A percentile compares a stretch with the other conserved stretches of the same genome.
These are phyloP conservation scores for Fusarium pseudoanthophilum DNA, from an alignment of 2,329 filamentous ascomycete species.

Conservation along the genomic window DNA sequence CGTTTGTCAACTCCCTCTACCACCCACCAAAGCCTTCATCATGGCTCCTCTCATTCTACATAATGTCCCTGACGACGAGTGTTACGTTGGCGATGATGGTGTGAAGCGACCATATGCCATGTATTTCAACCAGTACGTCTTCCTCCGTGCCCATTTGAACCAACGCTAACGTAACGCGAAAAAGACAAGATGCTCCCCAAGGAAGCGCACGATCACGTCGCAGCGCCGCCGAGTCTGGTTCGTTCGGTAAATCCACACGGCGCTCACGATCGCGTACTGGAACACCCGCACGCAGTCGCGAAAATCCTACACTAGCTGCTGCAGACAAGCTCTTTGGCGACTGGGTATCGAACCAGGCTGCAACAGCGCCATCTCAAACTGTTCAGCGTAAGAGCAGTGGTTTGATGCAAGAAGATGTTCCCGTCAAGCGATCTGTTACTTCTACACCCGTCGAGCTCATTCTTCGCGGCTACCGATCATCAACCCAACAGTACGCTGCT, in stretches of 20 bases:
- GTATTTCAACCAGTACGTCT: constrained; percentile 69
- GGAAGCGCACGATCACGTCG: constrained; percentile 61
- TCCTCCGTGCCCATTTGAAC: neutral
- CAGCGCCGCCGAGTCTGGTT: constrained; percentile 68
- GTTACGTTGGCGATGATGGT: constrained; percentile 73
- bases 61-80: constrained; percentile 75
- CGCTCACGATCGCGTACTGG: constrained; percentile 71
- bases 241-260: constrained; percentile 74
- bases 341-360: constrained; percentile 64
- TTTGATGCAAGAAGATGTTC: constrained; percentile 55
- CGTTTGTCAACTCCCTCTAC: neutral
- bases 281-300: constrained; percentile 64
- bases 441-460: constrained; percentile 76
- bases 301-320: constrained; percentile 70
- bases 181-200: constrained; percentile 64
- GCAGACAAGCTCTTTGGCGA: constrained; percentile 71
- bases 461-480: constrained; percentile 79
- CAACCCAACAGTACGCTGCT: constrained; percentile 81
- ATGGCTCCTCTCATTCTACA: constrained; percentile 76
- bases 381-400: constrained; percentile 52
- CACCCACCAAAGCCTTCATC: constrained; percentile 11
- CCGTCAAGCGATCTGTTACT: constrained; percentile 49
- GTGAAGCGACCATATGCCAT: constrained; percentile 73
- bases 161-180: constrained; percentile 8
- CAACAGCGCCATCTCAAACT: constrained; percentile 42